A percentile compares a stretch with the other conserved stretches of the same genome.
Evolutionary conservation across 257 asterid genomes (phyloP).

Genomic region (Solanum piurae): DNA sequence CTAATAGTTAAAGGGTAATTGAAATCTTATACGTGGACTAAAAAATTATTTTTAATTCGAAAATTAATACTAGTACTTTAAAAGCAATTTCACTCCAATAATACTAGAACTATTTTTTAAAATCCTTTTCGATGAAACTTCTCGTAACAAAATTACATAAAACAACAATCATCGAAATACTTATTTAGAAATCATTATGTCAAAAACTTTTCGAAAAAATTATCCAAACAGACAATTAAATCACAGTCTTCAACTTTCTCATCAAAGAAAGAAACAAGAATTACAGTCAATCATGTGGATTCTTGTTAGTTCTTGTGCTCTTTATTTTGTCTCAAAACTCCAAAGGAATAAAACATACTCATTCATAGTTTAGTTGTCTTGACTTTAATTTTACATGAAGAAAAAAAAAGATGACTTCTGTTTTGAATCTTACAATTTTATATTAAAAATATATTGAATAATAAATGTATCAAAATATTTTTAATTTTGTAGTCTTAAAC

Average conservation of each 20-base stretch:
- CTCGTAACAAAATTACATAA: neutral
- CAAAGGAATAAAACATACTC: neutral
- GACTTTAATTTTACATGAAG: too few relatives aligned
- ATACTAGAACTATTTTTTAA: neutral
- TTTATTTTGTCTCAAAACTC: neutral
- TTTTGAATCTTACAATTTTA: too few relatives aligned
- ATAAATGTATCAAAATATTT: too few relatives aligned
- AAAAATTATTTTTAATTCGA: neutral
- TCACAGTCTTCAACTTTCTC: neutral
- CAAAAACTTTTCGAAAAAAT: neutral
- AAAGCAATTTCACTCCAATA: neutral
- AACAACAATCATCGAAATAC: neutral
- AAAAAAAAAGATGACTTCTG: too few relatives aligned
- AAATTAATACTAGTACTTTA: neutral
- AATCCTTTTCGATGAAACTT: neutral
- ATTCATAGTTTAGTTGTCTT: too few relatives aligned
- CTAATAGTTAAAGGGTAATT: neutral
- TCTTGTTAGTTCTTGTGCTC: neutral
- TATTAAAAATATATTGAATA: too few relatives aligned
- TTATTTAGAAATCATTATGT: neutral
- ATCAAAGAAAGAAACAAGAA: neutral
- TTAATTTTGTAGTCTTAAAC: too few relatives aligned
- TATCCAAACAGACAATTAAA: neutral
- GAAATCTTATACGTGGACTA: neutral
- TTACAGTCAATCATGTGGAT: neutral